phyloP scores from a whole-genome alignment of 1,284 basidiomycete species.

The Cryptococcus amylolentus region DNA sequence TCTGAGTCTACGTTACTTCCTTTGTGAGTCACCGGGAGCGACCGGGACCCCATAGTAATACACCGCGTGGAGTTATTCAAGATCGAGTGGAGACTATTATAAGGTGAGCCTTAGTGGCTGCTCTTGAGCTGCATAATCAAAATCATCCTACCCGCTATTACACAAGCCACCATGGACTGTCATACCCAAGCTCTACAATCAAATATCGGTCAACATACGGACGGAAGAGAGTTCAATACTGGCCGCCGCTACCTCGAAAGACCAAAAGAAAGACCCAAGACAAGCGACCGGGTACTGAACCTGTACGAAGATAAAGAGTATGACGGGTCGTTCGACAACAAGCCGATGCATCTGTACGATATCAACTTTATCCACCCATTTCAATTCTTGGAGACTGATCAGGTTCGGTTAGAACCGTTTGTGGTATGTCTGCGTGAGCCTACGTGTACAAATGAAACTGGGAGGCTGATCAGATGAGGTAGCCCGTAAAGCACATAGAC shows the following conservation, averaged over 20 bases:
- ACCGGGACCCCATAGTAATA: too few species aligned
- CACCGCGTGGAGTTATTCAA: too few species aligned
- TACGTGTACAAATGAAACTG: neutral
- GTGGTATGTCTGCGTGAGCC: slow-evolving; percentile 13
- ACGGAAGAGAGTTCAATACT: too few species aligned
- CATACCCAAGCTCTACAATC: too few species aligned
- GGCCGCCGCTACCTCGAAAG: neutral
- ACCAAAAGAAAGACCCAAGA: neutral
- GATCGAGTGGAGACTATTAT: too few species aligned
- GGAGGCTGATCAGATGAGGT: neutral
- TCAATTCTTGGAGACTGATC: slow-evolving; percentile 13
- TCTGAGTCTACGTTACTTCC: too few species aligned
- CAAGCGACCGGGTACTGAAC: slow-evolving; percentile 9
- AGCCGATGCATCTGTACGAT: slow-evolving; percentile 20
- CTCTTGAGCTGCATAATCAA: too few species aligned
- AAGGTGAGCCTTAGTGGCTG: too few species aligned
- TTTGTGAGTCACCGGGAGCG: too few species aligned
- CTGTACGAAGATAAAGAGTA: slow-evolving; percentile 13
- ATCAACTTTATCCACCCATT: slow-evolving; percentile 23
- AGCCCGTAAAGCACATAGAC: slow-evolving; percentile 22
- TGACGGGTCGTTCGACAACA: slow-evolving; percentile 11
- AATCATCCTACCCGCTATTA: too few species aligned
- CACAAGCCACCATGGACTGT: too few species aligned
- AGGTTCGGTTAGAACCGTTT: slow-evolving; percentile 22
- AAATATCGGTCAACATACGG: too few species aligned